Conservation (phyloP, 2,329 filamentous ascomycete genomes). For the Fusarium sambucinum region DNA sequence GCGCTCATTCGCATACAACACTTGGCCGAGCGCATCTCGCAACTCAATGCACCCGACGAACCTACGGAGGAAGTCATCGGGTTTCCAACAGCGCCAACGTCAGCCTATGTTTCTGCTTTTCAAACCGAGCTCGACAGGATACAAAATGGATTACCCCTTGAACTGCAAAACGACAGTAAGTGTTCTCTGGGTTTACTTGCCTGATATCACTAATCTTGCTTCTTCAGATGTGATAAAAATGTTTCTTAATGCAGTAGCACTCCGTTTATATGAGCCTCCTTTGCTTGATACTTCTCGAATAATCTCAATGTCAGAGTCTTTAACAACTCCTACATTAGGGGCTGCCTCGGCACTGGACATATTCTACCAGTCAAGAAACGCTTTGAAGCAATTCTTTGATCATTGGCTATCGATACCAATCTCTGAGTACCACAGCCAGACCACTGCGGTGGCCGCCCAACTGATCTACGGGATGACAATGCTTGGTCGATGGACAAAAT, state of each 20-base stretch:
- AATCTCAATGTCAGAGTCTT: constrained; percentile 58
- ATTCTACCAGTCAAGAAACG: constrained; percentile 62
- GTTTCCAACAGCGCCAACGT: constrained; percentile 56
- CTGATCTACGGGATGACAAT: constrained; percentile 64
- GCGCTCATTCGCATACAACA: constrained; percentile 63
- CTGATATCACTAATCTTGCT: fast-evolving
- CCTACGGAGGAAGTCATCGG: constrained; percentile 51
- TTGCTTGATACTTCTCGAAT: constrained; percentile 57
- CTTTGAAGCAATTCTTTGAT: constrained; percentile 63
- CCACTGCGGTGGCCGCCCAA: constrained; percentile 60
- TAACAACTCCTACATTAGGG: constrained; percentile 54
- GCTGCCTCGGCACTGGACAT: constrained; percentile 60
- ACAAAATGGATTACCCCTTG: constrained; percentile 51
- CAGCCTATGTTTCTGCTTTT: constrained; percentile 61
- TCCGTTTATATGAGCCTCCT: constrained; percentile 64
- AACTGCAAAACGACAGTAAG: constrained; percentile 56
- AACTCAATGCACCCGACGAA: constrained; percentile 54
- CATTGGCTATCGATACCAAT: constrained; percentile 61
- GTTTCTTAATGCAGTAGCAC: constrained; percentile 56
- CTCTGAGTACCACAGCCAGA: constrained; percentile 58
- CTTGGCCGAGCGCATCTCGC: constrained; percentile 63
- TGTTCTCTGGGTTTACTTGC: fast-evolving
- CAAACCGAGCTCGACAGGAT: constrained; percentile 60
- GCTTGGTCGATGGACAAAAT: constrained; percentile 64
- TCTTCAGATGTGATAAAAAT: constrained; percentile 54